phyloP scores from a whole-genome alignment of 768 basidiomycete genomes.

The Rhodotorula babjevae region DNA sequence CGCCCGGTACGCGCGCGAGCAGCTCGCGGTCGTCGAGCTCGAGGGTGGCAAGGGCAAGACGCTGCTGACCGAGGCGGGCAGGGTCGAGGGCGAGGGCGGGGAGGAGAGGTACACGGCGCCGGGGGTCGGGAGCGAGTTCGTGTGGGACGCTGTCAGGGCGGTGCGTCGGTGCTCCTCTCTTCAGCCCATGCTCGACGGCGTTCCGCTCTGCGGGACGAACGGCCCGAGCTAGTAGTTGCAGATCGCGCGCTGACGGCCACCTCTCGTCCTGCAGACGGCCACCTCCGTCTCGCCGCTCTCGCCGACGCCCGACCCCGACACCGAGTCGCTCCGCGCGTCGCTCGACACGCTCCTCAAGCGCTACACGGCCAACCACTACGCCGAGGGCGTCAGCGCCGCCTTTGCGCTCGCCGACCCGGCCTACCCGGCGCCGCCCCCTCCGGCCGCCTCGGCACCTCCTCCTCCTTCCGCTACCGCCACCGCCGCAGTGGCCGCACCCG shows the following conservation, averaged over 20 bases:
- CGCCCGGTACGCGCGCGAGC: conserved; percentile 76
- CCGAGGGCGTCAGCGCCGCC: conserved; percentile 69
- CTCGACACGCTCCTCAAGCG: conserved; percentile 63
- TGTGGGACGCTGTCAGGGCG: conserved; percentile 67
- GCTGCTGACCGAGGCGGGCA: conserved; percentile 5
- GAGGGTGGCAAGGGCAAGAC: conserved; percentile 49
- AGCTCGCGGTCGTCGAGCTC: conserved; percentile 83
- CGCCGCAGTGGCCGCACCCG: background rate
- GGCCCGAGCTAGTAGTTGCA: no score
- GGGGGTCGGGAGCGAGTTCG: conserved; percentile 68
- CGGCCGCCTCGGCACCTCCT: background rate
- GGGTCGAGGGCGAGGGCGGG: background rate
- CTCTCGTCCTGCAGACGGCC: conserved; percentile 16
- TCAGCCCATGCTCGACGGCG: background rate
- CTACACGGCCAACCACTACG: conserved; percentile 77
- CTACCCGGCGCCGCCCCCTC: conserved; percentile 16
- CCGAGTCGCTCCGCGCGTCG: conserved; percentile 54
- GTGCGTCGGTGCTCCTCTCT: conserved; percentile 13
- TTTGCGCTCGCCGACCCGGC: conserved; percentile 52
- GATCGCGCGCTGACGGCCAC: no score
- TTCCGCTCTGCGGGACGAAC: no score
- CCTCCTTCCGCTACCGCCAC: no score
- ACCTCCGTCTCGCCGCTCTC: conserved; percentile 59
- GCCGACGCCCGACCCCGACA: conserved; percentile 51
- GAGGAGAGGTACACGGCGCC: conserved; percentile 70